Conservation (phyloP, 208 protist genomes). For the Giardia duodenalis region DNA sequence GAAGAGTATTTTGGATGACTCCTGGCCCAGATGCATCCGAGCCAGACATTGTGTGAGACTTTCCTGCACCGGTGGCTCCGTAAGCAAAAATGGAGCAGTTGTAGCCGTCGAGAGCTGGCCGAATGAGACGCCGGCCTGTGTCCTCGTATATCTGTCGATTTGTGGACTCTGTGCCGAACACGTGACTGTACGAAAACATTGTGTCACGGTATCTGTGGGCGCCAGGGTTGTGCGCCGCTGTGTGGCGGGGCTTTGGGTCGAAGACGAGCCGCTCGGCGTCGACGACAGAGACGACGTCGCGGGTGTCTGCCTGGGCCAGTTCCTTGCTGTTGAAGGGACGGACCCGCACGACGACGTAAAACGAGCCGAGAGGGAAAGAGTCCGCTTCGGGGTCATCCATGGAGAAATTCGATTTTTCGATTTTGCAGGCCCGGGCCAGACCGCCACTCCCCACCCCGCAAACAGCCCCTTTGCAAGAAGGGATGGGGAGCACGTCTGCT, state of each 20-base stretch:
- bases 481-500: too few species aligned
- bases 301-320: background rate
- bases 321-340: background rate
- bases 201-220: background rate
- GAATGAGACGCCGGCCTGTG: background rate
- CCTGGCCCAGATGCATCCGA: background rate
- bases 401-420: too few species aligned
- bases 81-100: constrained; percentile 24
- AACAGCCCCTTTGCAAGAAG: too few species aligned
- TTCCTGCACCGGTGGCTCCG: background rate
- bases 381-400: background rate
- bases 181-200: background rate
- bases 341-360: background rate
- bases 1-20: background rate
- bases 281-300: background rate
- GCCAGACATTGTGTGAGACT: constrained; percentile 18
- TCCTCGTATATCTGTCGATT: background rate
- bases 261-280: background rate
- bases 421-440: too few species aligned
- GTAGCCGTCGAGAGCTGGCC: background rate
- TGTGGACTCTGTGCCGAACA: background rate
- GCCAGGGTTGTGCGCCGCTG: background rate
- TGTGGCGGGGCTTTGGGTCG: background rate
- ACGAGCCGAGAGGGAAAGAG: background rate
- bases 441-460: too few species aligned